phyloP scores from a whole-genome alignment of 768 basidiomycete species.

The Neoboletus subvelutipes region DNA sequence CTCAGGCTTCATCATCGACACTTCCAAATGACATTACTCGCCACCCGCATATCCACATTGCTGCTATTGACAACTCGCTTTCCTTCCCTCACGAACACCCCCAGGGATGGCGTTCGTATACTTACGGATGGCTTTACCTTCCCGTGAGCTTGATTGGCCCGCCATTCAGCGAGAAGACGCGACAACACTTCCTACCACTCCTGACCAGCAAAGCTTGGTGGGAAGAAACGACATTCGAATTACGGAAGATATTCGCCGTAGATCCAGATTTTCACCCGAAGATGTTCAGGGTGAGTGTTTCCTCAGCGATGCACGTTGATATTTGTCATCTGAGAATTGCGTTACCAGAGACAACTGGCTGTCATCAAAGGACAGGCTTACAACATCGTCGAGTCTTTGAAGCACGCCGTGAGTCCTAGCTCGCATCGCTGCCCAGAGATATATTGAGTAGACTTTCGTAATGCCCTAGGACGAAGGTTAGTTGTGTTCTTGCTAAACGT shows the following conservation, averaged over 20 bases:
- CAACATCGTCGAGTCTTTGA: conserved; percentile 84
- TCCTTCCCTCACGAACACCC: conserved; percentile 93
- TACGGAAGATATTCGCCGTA: conserved; percentile 73
- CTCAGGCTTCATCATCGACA: conserved; percentile 37
- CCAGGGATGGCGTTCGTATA: conserved; percentile 74
- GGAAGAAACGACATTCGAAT: conserved; percentile 79
- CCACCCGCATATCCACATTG: conserved; percentile 83
- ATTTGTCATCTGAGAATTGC: conserved; percentile 3
- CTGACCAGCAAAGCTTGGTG: conserved; percentile 87
- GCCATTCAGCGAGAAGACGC: conserved; percentile 81
- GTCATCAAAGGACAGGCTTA: conserved; percentile 93
- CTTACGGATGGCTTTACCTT: conserved; percentile 86
- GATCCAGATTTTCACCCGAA: conserved; percentile 88
- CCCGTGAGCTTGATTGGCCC: conserved; percentile 83
- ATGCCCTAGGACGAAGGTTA: conserved; percentile 70
- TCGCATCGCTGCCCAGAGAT: neutral
- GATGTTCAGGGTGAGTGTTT: conserved; percentile 70
- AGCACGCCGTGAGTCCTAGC: conserved; percentile 57
- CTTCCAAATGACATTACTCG: conserved; percentile 46
- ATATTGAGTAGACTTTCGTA: conserved; percentile 4
- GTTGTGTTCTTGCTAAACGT: conserved; percentile 10
- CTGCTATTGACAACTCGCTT: conserved; percentile 91
- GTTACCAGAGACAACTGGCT: conserved; percentile 72
- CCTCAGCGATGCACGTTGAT: neutral
- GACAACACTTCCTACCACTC: conserved; percentile 78